Conservation (phyloP, 257 asterid genomes). For the Echium plantagineum region DNA sequence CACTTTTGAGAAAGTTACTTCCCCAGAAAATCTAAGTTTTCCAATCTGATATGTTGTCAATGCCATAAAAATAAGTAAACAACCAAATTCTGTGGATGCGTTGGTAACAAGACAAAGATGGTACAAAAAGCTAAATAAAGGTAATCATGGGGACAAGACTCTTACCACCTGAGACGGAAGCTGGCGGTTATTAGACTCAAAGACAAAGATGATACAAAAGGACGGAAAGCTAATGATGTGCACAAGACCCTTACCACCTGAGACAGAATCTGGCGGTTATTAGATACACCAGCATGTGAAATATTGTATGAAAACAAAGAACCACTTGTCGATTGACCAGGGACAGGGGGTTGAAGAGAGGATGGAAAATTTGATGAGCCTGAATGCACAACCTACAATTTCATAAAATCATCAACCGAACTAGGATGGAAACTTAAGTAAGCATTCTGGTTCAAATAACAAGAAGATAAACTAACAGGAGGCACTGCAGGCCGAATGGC, state of each 20-base stretch:
- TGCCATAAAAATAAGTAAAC: too few relatives aligned
- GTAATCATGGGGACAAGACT: neutral
- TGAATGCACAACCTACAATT: slow-evolving; percentile 1
- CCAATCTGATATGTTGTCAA: too few relatives aligned
- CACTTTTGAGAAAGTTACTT: too few relatives aligned
- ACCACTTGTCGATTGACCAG: slow-evolving; percentile 2
- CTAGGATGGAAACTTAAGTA: neutral
- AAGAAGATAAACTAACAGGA: slow-evolving; percentile 3
- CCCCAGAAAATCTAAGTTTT: too few relatives aligned
- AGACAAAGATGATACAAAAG: neutral
- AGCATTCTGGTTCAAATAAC: neutral
- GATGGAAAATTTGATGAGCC: slow-evolving; percentile 1
- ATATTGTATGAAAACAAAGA: slow-evolving; percentile 4
- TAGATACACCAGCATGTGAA: neutral
- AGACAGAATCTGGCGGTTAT: neutral
- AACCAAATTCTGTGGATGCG: too few relatives aligned
- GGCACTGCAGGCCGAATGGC: neutral
- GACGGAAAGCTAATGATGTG: neutral
- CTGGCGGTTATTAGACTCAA: neutral
- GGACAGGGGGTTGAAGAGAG: slow-evolving; percentile 4
- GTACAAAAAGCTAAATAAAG: neutral
- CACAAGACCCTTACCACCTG: neutral
- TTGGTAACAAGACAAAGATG: neutral
- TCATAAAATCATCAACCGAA: neutral
- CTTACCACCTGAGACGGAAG: neutral